Percentiles rank a stretch among this genome's conserved stretches.
Evolutionary conservation across 2,329 filamentous ascomycete genomes (phyloP).

Genomic region (Raffaelea albimanens): DNA sequence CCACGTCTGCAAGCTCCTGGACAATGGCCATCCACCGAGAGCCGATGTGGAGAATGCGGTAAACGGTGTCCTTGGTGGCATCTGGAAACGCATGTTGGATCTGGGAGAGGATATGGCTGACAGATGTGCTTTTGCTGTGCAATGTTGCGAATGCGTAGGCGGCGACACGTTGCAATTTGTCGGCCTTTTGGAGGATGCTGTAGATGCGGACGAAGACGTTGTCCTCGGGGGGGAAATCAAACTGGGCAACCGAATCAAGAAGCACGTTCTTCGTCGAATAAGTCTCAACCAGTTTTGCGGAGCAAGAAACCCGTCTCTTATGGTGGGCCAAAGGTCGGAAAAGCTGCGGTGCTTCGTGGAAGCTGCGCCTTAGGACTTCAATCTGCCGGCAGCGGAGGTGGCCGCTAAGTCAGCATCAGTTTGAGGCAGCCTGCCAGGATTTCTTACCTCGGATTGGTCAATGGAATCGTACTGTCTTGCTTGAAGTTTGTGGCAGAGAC

Average conservation of each 20-base stretch:
- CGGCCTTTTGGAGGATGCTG: neutral
- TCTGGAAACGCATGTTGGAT: slow-evolving; percentile 1
- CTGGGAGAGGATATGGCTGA: neutral
- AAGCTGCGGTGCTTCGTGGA: neutral
- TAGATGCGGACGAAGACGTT: slow-evolving; percentile 4
- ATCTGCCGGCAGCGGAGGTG: neutral
- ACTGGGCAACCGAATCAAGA: neutral
- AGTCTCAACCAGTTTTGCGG: neutral
- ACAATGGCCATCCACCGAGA: neutral
- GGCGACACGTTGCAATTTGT: neutral
- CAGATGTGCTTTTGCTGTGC: neutral
- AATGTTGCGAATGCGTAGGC: slow-evolving; percentile 1
- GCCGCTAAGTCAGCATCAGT: neutral
- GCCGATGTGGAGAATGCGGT: slow-evolving; percentile 1
- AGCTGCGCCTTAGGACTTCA: neutral
- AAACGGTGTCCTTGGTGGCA: neutral
- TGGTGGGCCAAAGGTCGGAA: neutral
- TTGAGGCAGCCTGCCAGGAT: too few relatives aligned
- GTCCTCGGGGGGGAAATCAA: neutral
- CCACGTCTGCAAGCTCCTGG: neutral
- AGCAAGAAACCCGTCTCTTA: neutral
- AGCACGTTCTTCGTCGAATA: neutral
- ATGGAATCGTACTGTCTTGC: neutral
- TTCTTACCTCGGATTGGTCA: neutral
- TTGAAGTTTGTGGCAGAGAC: neutral